A percentile compares a stretch with the other conserved stretches of the same genome.
Evolutionary conservation across 169 alveolate genomes (phyloP).

Genomic region (Amoebophrya sp.): DNA sequence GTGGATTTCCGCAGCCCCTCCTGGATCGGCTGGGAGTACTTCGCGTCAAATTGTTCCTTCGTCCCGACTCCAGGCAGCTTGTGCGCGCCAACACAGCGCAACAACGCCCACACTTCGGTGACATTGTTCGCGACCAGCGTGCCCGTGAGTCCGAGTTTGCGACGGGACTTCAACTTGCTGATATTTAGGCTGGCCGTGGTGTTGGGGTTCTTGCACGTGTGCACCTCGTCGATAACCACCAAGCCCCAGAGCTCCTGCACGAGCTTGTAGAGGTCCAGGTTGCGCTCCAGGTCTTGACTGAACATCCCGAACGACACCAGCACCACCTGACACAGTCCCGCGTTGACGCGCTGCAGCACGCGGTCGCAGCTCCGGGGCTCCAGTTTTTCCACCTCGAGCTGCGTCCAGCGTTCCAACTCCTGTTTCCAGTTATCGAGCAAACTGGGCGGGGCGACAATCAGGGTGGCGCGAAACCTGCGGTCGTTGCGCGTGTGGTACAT

Average conservation of each 20-base stretch:
- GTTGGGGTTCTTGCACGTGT: not conserved
- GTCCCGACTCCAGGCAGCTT: not conserved
- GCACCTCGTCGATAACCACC: not conserved
- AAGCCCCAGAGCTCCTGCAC: not conserved
- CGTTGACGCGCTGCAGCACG: not conserved
- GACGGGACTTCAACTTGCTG: not conserved
- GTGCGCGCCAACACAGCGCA: not conserved
- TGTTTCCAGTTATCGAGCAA: not conserved
- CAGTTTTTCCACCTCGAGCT: not conserved
- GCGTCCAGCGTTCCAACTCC: not conserved
- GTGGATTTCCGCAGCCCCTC: not conserved
- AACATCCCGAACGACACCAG: not conserved
- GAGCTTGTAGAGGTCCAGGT: not conserved
- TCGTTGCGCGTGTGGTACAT: not conserved
- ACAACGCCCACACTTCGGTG: not conserved
- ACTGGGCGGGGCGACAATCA: not conserved
- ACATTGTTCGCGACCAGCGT: not conserved
- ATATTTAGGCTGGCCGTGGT: not conserved
- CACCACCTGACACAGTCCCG: not conserved
- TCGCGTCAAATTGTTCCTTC: not conserved
- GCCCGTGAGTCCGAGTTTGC: not conserved
- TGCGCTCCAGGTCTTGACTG: not conserved
- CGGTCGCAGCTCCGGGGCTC: not conserved
- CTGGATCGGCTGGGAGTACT: not conserved
- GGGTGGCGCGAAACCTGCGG: not conserved